phyloP scores from a whole-genome alignment of 768 basidiomycete genomes.

The Kwoniella pini region DNA sequence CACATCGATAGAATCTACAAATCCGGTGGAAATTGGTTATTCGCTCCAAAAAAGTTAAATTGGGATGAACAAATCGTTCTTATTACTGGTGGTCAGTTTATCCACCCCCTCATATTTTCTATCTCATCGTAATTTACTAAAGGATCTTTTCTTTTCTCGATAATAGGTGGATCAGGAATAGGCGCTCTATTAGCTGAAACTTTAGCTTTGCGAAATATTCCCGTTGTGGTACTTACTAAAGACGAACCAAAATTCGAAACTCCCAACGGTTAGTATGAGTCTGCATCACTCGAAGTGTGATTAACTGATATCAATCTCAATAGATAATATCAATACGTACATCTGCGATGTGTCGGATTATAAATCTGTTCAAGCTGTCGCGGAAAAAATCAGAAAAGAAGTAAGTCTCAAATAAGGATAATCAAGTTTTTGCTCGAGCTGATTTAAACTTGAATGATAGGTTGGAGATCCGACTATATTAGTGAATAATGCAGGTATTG shows the following conservation, averaged over 20 bases:
- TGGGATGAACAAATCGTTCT: slow-evolving; percentile 90
- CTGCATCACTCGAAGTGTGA: neutral
- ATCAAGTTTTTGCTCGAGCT: neutral
- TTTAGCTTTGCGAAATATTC: slow-evolving; percentile 75
- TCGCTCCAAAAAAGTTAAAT: slow-evolving; percentile 65
- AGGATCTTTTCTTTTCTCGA: neutral
- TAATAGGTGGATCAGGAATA: slow-evolving; percentile 78
- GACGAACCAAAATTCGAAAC: slow-evolving; percentile 65
- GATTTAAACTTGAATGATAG: slow-evolving; percentile 59
- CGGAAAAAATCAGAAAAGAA: slow-evolving; percentile 74
- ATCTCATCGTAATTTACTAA: no score
- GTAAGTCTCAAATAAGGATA: slow-evolving; percentile 57
- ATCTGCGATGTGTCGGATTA: slow-evolving; percentile 89
- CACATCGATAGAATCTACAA: slow-evolving; percentile 72
- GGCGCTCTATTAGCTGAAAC: slow-evolving; percentile 87
- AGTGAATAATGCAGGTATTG: slow-evolving; percentile 93
- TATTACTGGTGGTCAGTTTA: slow-evolving; percentile 80
- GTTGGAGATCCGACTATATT: slow-evolving; percentile 85
- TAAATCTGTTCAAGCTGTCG: slow-evolving; percentile 75
- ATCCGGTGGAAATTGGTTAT: slow-evolving; percentile 57
- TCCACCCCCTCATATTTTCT: no score
- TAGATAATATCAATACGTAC: slow-evolving; percentile 80
- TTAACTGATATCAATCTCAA: neutral
- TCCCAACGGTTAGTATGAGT: slow-evolving; percentile 67
- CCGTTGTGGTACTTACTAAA: slow-evolving; percentile 82